A percentile compares a stretch with the other conserved stretches of the same genome.
phyloP scores from a whole-genome alignment of 805 yeast species.

The Pichia eremophila region DNA sequence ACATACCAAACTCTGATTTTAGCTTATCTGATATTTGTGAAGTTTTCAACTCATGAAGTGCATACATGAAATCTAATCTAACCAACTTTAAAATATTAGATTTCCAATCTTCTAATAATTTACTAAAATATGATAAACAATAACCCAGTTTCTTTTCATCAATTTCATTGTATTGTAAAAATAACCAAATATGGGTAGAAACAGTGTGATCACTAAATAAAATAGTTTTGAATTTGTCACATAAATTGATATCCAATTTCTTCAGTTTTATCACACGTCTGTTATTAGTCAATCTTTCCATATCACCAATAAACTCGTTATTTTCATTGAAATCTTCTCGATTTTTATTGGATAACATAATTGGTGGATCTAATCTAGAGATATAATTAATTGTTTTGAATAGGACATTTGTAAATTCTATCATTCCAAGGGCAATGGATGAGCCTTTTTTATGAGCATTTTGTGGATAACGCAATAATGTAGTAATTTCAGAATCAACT shows the following conservation, averaged over 20 bases:
- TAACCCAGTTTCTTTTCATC: conserved; percentile 49
- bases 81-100: conserved; percentile 43
- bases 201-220: conserved; percentile 54
- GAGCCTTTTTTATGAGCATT: conserved; percentile 57
- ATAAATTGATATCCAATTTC: conserved; percentile 9
- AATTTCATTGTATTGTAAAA: conserved; percentile 55
- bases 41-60: conserved; percentile 41
- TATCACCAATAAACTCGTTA: conserved; percentile 17
- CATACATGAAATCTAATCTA: conserved; percentile 64
- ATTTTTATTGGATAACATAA: conserved; percentile 17
- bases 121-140: conserved; percentile 61
- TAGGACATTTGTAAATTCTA: conserved; percentile 56
- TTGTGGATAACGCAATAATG: conserved; percentile 51
- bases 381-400: conserved; percentile 60
- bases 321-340: conserved; percentile 21
- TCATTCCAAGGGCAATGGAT: conserved; percentile 46
- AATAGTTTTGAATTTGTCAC: conserved; percentile 27
- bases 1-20: conserved; percentile 53
- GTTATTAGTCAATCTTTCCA: conserved; percentile 4
- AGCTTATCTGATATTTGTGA: conserved; percentile 41
- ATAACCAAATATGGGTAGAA: conserved; percentile 52
- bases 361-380: conserved; percentile 39
- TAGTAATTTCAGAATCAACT: conserved; percentile 47
- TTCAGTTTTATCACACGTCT: conserved; percentile 8
- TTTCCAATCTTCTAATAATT: conserved; percentile 56